Conservation (phyloP, 768 basidiomycete genomes). For the Sarcodon sp. region DNA sequence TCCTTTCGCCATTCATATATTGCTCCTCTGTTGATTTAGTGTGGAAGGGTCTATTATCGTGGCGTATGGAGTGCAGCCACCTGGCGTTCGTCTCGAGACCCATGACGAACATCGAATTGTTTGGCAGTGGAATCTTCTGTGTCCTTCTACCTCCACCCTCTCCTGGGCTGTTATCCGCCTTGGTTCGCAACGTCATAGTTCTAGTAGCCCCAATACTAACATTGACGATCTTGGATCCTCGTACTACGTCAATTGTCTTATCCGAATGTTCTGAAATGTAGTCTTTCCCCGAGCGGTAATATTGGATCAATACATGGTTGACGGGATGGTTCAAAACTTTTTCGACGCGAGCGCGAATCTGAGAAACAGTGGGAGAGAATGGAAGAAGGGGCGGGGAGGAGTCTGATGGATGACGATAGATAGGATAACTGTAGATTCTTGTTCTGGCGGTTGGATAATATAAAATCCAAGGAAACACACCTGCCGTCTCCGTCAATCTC, state of each 20-base stretch:
- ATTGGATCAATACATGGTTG: conserved; percentile 77
- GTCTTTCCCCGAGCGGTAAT: conserved; percentile 68
- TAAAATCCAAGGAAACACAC: conserved; percentile 14
- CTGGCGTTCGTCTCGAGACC: conserved; percentile 58
- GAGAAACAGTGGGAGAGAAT: conserved; percentile 57
- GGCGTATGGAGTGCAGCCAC: conserved; percentile 69
- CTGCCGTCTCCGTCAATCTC: conserved; percentile 36
- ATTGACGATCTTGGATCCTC: conserved; percentile 65
- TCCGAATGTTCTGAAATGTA: conserved; percentile 83
- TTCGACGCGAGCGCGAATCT: conserved; percentile 54
- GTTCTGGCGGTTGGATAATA: conserved; percentile 17
- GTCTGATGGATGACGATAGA: conserved; percentile 78
- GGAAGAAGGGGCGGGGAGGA: conserved; percentile 54
- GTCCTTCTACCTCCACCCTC: conserved; percentile 6
- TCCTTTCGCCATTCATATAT: conserved; percentile 45
- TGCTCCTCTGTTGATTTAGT: conserved; percentile 45
- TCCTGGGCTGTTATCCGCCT: conserved; percentile 26
- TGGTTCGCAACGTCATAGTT: conserved; percentile 60
- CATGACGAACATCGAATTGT: conserved; percentile 77
- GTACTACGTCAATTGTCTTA: conserved; percentile 74
- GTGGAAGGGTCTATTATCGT: conserved; percentile 51
- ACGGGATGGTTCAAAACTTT: conserved; percentile 47
- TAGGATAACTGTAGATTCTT: conserved; percentile 38
- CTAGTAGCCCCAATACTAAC: conserved; percentile 73
- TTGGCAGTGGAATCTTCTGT: conserved; percentile 62